Evolutionary conservation across 108 stramenopile genomes (phyloP), one percentile per base, ranked within the genome.

Genomic region (Nitzschia inconspicua): DNA sequence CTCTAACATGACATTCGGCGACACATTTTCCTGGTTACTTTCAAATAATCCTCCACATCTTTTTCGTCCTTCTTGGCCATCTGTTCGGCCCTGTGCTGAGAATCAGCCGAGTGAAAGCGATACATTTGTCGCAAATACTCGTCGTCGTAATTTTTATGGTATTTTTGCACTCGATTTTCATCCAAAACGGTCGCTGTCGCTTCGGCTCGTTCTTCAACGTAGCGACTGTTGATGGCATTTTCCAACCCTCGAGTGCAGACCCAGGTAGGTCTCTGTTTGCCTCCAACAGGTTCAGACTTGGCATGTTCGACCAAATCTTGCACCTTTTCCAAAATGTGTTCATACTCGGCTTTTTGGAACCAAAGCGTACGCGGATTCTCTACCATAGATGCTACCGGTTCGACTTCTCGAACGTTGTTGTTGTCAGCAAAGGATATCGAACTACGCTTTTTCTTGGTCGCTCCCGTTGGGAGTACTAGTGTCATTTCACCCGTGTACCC

Each of bases 1-100:
- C 3, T 26, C 47, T 61, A 61, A 26, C 60, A 61, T 29, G 60
- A 61, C 60, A 61, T 28, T 7, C 60, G 60, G 19, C 60, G 60
- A 18, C 47, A 48, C 60, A 61, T 48, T 23, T 61, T 47, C 23
- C 32, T 47, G 6, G 60, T 61, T 9, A 48, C 2, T 26, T 34
- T 34, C 25, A 61, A 34, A 23, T 61, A 61, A 4, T 23, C 10
- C 29, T 61, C 60, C 18, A 61, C 47, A 34, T 18, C 44, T 23
- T 47, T 34, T 31, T 36, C 60, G 23, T 61, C 60, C 2, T 3
- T 48, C 14, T 47, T 25, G 11, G 60, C 60, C 16, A 46, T 13
- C 29, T 61, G 47, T 19, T 8, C 48, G 16, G 60, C 60, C 13
- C 35, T 11, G n/a, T 48, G 39, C 35, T 61, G 44, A 18, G 60